phyloP scores from a whole-genome alignment of 768 basidiomycete species.

The Naematelia encephala region DNA sequence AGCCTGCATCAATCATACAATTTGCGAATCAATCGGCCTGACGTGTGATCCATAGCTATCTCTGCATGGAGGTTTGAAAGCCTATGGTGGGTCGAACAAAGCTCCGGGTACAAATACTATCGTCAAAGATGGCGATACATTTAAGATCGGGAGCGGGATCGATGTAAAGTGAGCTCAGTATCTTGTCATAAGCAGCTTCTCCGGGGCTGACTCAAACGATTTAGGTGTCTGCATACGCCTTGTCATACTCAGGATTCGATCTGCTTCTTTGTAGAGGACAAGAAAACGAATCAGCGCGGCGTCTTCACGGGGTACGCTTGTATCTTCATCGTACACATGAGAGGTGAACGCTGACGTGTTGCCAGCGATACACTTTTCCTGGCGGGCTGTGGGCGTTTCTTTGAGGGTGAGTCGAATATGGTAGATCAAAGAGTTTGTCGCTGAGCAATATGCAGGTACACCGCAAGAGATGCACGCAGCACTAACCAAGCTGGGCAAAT shows the following conservation, averaged over 20 bases:
- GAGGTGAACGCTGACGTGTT: neutral
- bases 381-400: constrained; percentile 87
- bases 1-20: neutral
- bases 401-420: constrained; percentile 61
- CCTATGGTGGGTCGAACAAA: constrained; percentile 77
- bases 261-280: constrained; percentile 72
- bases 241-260: constrained; percentile 97
- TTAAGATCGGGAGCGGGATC: constrained; percentile 59
- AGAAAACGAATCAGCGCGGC: constrained; percentile 58
- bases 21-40: constrained; percentile 1
- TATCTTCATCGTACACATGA: neutral
- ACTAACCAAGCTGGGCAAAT: constrained; percentile 63
- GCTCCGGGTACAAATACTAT: constrained; percentile 66
- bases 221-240: constrained; percentile 73
- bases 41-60: constrained; percentile 25
- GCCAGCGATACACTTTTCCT: constrained; percentile 74
- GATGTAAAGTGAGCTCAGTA: constrained; percentile 54
- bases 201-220: constrained; percentile 35
- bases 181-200: neutral
- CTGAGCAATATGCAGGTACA: constrained; percentile 26
- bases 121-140: constrained; percentile 77
- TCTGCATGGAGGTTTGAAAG: constrained; percentile 56
- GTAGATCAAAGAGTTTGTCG: constrained; percentile 44
- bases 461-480: constrained; percentile 68
- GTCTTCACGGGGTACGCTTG: constrained; percentile 76